Evolutionary conservation across 495 filamentous ascomycete species (phyloP), one percentile per base, ranked within the genome.

Genomic region (Oleoguttula mirabilis): DNA sequence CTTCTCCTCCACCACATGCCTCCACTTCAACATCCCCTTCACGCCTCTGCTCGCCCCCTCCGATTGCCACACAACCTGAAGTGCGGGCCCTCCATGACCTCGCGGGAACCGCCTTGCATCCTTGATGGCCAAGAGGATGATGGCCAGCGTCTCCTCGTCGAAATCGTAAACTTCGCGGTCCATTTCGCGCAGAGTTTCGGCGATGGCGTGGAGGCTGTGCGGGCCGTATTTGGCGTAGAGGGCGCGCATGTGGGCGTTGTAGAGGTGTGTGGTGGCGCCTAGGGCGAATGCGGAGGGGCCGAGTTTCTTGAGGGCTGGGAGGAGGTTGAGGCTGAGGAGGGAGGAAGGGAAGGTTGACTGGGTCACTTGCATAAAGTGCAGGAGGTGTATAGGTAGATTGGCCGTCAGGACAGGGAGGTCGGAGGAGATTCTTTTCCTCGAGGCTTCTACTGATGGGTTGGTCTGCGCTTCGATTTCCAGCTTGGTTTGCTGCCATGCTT

Each of bases 161-260:
- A 72, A 70, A 15, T 73, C 72, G 19, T 88, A 58, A 6, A 82
- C 84, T 1, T 66, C 72, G 7, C 70, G 58, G 28, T 82, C 75
- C 86, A 94, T 94, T 59, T 94, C 84, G 31, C 66, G 60, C 5
- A 92, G 61, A 3, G 86, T 61, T 10, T 73, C 64, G 10, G 77
- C 55, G 24, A 88, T 71, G 8, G 67, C 70, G 8, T 61, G 51
- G 1, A 82, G 60, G 51, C 90, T 75, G 4, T 69, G 66, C 1
- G 41, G 41, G 7, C 7, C n/a, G 47, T 75, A 75, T 2, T 70
- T 68, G 23, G 59, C 60, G 77, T 82, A 88, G 43, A 74, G 62
- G 24, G 81, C 69, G 19, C 63, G 52, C 16, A 87, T 64, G 25
- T 88, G 61, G 34, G 80, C 73, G 56, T 88, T 84, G 60, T 84